Percentiles rank a stretch among this genome's conserved stretches.
These are phyloP conservation scores for Pontederia crassipes DNA, from an alignment of 176 grass and related monocot species.

Conservation along the genomic window DNA sequence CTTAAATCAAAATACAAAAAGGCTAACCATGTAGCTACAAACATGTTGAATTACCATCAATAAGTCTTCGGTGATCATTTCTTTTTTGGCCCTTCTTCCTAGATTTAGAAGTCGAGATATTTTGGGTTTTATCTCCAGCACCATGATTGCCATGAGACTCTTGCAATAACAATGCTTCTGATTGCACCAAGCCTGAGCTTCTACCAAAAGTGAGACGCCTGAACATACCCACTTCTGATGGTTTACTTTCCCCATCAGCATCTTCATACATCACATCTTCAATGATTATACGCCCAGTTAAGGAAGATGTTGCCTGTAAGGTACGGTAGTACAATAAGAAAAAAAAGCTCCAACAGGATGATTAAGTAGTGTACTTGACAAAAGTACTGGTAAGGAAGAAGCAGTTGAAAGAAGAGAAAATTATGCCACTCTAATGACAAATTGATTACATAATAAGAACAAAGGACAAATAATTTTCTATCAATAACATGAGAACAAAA, in stretches of 20 bases:
- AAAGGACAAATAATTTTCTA: too few relatives aligned
- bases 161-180: slow-evolving; percentile 66
- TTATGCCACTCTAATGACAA: too few relatives aligned
- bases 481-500: too few relatives aligned
- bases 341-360: background rate
- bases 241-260: slow-evolving; percentile 18
- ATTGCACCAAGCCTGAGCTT: slow-evolving; percentile 89
- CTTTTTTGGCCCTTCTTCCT: slow-evolving; percentile 63
- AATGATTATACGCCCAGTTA: slow-evolving; percentile 82
- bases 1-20: too few relatives aligned
- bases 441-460: too few relatives aligned
- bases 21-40: too few relatives aligned
- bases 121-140: slow-evolving; percentile 34
- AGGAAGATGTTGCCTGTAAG: slow-evolving; percentile 56
- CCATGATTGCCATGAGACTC: slow-evolving; percentile 17
- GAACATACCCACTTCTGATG: slow-evolving; percentile 37
- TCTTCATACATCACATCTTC: slow-evolving; percentile 93
- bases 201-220: slow-evolving; percentile 77
- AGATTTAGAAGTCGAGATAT: slow-evolving; percentile 27
- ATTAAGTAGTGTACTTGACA: background rate
- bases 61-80: slow-evolving; percentile 9
- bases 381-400: background rate
- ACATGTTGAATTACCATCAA: slow-evolving; percentile 26
- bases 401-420: background rate
- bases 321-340: slow-evolving; percentile 13